Percentiles rank a stretch among this genome's conserved stretches.
Evolutionary conservation across 768 basidiomycete species (phyloP).

Genomic region (Lanmaoa pseudosensibilis): DNA sequence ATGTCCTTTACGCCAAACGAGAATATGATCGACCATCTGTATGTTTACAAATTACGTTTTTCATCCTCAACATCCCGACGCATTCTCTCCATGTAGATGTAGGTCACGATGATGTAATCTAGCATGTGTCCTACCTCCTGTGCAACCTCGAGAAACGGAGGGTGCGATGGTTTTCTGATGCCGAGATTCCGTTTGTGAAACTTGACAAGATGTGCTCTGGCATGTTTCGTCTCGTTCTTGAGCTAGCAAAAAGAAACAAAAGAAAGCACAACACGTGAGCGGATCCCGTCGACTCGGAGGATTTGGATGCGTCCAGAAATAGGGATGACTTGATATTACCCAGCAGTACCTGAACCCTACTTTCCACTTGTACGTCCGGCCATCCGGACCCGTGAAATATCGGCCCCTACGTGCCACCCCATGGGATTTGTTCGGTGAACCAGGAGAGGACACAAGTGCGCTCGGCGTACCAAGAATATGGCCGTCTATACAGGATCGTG

Average conservation of each 20-base stretch:
- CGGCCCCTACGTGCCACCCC: slow-evolving; percentile 18
- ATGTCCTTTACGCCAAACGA: too few relatives aligned
- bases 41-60: slow-evolving; percentile 2
- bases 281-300: background rate
- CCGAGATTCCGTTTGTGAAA: slow-evolving; percentile 21
- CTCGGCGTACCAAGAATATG: slow-evolving; percentile 11
- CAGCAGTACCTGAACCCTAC: slow-evolving; percentile 19
- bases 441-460: background rate
- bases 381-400: slow-evolving; percentile 31
- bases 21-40: background rate
- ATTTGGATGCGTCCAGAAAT: background rate
- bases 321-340: slow-evolving; percentile 19
- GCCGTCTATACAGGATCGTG: slow-evolving; percentile 11
- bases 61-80: slow-evolving; percentile 26
- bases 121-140: slow-evolving; percentile 27
- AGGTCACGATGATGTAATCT: slow-evolving; percentile 35
- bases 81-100: slow-evolving; percentile 32
- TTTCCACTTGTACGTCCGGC: slow-evolving; percentile 35
- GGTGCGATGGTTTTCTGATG: slow-evolving; percentile 17
- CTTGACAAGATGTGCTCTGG: slow-evolving; percentile 14
- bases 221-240: slow-evolving; percentile 12
- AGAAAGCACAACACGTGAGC: background rate
- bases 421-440: background rate
- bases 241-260: slow-evolving; percentile 7
- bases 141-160: slow-evolving; percentile 30